These are phyloP conservation scores for Penicillium verrucosum DNA, from an alignment of 2,329 filamentous ascomycete species.

Conservation along the genomic window DNA sequence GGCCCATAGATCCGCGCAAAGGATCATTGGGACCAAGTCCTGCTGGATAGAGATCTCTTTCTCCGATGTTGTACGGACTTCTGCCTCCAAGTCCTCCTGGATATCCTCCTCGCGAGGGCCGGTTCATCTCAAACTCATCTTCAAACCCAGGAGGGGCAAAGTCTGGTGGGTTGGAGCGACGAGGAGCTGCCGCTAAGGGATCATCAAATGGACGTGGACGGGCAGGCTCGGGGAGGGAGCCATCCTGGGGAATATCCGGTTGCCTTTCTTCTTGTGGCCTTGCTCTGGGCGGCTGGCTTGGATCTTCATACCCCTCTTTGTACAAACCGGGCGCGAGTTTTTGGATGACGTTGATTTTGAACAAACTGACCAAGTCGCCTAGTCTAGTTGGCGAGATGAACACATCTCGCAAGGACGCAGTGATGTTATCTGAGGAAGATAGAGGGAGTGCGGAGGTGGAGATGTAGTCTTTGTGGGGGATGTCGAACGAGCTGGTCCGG, in stretches of 20 bases:
- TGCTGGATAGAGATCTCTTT: conserved; percentile 57
- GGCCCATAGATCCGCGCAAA: conserved; percentile 64
- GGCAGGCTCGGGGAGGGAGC: conserved; percentile 57
- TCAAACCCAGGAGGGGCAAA: conserved; percentile 89
- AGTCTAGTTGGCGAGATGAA: conserved; percentile 74
- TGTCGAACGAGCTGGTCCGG: conserved; percentile 72
- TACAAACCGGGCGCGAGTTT: conserved; percentile 74
- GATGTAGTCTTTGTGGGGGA: conserved; percentile 71
- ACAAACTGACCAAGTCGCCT: conserved; percentile 64
- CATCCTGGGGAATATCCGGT: conserved; percentile 51
- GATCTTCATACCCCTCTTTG: conserved; percentile 74
- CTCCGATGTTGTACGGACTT: conserved; percentile 68
- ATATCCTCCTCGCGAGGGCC: conserved; percentile 58
- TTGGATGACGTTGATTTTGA: conserved; percentile 79
- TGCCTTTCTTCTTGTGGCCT: conserved; percentile 42
- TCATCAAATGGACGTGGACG: conserved; percentile 66
- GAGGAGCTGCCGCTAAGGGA: conserved; percentile 59
- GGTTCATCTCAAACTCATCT: conserved; percentile 81
- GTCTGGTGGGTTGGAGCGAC: conserved; percentile 65
- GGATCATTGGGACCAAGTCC: conserved; percentile 77
- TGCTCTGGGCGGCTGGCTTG: conserved; percentile 34
- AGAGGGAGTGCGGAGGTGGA: conserved; percentile 59
- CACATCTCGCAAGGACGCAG: conserved; percentile 49
- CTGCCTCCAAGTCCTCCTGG: conserved; percentile 44
- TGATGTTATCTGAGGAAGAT: conserved; percentile 35